phyloP scores from a whole-genome alignment of 2,329 filamentous ascomycete genomes.

The Coleophoma eucalyptorum region DNA sequence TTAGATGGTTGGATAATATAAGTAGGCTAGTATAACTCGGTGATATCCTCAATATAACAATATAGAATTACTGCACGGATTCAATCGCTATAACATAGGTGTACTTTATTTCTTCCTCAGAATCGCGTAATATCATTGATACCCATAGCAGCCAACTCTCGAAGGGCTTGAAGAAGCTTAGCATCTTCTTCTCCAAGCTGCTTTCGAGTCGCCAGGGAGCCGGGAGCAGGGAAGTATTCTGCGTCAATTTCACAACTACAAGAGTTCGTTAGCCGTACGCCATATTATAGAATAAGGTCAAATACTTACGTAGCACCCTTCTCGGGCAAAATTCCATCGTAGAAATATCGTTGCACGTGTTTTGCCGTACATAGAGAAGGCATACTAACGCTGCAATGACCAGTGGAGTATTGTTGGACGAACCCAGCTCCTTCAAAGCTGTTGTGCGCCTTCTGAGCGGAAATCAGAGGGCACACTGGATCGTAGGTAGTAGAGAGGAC shows the following conservation, averaged over 20 bases:
- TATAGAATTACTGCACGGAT: no score
- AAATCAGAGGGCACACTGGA: slow-evolving; percentile 17
- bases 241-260: slow-evolving; percentile 9
- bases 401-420: slow-evolving; percentile 19
- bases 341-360: slow-evolving; percentile 15
- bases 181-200: slow-evolving; percentile 3
- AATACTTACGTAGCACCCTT: slow-evolving; percentile 8
- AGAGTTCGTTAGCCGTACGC: not conserved
- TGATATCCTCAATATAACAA: no score
- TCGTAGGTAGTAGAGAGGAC: slow-evolving; percentile 20
- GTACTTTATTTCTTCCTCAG: no score
- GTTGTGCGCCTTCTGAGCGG: slow-evolving; percentile 17
- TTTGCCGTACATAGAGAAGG: slow-evolving; percentile 17
- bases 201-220: not conserved
- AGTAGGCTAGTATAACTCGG: no score
- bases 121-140: no score
- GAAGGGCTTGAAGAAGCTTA: slow-evolving; percentile 8
- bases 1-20: no score
- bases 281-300: not conserved
- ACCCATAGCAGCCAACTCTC: slow-evolving; percentile 1
- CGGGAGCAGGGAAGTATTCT: slow-evolving; percentile 10
- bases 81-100: no score
- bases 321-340: slow-evolving; percentile 16
- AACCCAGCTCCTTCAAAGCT: slow-evolving; percentile 19
- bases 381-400: slow-evolving; percentile 19